Conservation (phyloP, 2,329 filamentous ascomycete genomes). For the Aspergillus candidus region DNA sequence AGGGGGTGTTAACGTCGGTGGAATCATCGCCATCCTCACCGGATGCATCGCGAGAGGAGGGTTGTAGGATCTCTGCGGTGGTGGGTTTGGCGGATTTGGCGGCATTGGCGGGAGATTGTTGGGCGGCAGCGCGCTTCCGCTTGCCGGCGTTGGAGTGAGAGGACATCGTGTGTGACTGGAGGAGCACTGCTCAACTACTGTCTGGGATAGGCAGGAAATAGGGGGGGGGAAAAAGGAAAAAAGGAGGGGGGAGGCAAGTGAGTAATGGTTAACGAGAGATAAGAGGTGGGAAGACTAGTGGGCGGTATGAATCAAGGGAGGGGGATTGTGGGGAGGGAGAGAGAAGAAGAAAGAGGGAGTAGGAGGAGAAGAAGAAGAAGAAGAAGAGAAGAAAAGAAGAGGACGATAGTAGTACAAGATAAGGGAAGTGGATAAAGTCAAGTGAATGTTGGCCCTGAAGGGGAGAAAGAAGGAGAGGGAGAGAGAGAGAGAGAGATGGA, state of each 20-base stretch:
- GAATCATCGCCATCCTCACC: conserved; percentile 74
- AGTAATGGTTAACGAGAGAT: neutral
- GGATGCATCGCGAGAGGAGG: conserved; percentile 76
- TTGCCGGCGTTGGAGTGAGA: conserved; percentile 59
- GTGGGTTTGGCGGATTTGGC: conserved; percentile 45
- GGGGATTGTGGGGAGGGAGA: neutral
- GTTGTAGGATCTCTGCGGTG: conserved; percentile 58
- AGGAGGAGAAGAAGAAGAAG: neutral
- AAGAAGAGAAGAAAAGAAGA: too few relatives aligned
- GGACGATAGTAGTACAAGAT: too few relatives aligned
- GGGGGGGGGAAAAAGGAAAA: neutral
- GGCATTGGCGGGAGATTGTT: conserved; percentile 40
- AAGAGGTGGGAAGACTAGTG: neutral
- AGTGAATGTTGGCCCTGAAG: too few relatives aligned
- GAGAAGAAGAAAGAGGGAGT: neutral
- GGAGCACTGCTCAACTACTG: conserved; percentile 21
- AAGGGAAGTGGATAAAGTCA: too few relatives aligned
- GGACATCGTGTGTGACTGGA: conserved; percentile 47
- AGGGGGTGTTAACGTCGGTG: conserved; percentile 43
- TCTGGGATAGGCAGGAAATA: conserved; percentile 2
- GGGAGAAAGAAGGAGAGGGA: conserved; percentile 6
- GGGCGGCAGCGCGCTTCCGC: conserved; percentile 64
- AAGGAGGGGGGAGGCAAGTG: conserved; percentile 2
- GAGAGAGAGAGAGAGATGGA: conserved; percentile 5
- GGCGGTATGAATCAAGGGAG: neutral